Conservation (phyloP, 164 flowering plant genomes). For the Vitis rotundifolia region DNA sequence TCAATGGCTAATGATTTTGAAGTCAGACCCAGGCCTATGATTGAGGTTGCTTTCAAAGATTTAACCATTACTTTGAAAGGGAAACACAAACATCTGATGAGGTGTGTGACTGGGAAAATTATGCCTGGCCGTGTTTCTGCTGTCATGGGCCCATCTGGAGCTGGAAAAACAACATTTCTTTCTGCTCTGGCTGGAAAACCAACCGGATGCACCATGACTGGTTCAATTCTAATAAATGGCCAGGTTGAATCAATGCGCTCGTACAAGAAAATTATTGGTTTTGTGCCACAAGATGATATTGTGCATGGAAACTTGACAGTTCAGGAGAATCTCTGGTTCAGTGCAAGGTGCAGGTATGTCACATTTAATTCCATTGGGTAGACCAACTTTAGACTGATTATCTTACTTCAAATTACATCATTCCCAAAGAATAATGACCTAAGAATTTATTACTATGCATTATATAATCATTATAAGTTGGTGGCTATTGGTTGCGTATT, state of each 20-base stretch:
- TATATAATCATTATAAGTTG: neutral
- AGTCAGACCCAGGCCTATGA: slow-evolving; percentile 62
- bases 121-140: slow-evolving; percentile 92
- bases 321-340: slow-evolving; percentile 95
- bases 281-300: slow-evolving; percentile 99
- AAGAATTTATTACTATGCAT: neutral
- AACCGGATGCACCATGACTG: slow-evolving; percentile 68
- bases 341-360: slow-evolving; percentile 90
- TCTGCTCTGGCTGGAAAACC: slow-evolving; percentile 87
- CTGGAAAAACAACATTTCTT: slow-evolving; percentile 99
- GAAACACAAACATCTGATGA: slow-evolving; percentile 75
- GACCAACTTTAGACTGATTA: neutral
- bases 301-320: slow-evolving; percentile 98
- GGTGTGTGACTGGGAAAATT: slow-evolving; percentile 89
- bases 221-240: slow-evolving; percentile 83
- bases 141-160: slow-evolving; percentile 99
- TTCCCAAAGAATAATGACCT: neutral
- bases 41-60: slow-evolving; percentile 95
- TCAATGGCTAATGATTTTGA: slow-evolving; percentile 85
- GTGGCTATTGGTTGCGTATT: neutral
- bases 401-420: neutral
- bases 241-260: slow-evolving; percentile 72
- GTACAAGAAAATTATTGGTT: slow-evolving; percentile 87
- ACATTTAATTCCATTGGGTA: slow-evolving; percentile 5
- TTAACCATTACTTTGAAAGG: slow-evolving; percentile 83